Evolutionary conservation across 176 grass and related monocot genomes (phyloP).

Genomic region (Tuctoria greenei): DNA sequence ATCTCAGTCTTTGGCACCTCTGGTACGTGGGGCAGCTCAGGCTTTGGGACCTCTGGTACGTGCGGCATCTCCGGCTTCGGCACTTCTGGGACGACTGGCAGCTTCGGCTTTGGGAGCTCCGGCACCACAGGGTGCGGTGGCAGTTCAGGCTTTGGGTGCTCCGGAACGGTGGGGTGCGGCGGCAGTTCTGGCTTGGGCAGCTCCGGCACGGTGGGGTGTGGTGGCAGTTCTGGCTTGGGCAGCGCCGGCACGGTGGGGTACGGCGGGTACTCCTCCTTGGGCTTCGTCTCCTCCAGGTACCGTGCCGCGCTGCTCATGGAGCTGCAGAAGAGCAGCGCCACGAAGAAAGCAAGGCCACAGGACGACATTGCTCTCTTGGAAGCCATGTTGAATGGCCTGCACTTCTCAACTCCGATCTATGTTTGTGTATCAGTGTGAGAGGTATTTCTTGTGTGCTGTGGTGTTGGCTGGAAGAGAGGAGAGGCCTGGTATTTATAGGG

Average conservation of each 20-base stretch:
- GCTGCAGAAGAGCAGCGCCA: conserved; percentile 21
- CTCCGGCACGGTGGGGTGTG: not conserved
- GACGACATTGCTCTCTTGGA: conserved; percentile 24
- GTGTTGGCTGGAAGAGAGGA: conserved; percentile 20
- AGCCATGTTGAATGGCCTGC: conserved; percentile 6
- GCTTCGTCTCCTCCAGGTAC: conserved; percentile 28
- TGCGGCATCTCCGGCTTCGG: not conserved
- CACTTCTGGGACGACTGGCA: not conserved
- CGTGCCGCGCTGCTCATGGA: conserved; percentile 28
- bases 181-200: not conserved
- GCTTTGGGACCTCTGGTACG: conserved; percentile 9
- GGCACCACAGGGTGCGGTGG: not conserved
- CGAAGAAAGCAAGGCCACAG: conserved; percentile 2
- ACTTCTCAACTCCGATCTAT: not conserved
- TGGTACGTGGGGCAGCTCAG: not conserved
- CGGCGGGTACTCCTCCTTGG: conserved; percentile 21
- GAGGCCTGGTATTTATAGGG: conserved; percentile 23
- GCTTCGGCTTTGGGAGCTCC: not conserved
- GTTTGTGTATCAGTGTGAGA: not conserved
- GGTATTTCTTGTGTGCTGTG: not conserved
- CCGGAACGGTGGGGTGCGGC: not conserved
- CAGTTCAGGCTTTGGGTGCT: conserved; percentile 16
- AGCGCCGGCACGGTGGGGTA: not conserved
- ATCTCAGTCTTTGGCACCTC: not conserved
- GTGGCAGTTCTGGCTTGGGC: not conserved